These are phyloP conservation scores for Fusarium sp. DNA, from an alignment of 2,329 filamentous ascomycete species.

Conservation along the genomic window DNA sequence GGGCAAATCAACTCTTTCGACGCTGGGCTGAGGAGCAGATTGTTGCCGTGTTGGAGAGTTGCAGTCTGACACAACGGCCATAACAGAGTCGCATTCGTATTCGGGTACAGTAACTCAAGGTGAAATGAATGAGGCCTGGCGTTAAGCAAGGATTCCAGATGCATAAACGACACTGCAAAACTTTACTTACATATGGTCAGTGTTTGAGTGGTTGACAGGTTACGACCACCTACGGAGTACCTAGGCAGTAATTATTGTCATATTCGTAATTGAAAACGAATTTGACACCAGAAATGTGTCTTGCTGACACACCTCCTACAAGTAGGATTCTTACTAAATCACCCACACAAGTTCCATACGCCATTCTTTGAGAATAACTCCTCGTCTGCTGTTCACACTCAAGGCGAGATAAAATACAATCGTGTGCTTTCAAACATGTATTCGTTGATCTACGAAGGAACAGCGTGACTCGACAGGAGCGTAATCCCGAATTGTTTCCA, in stretches of 20 bases:
- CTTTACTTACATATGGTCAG: neutral
- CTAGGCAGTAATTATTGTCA: neutral
- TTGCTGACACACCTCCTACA: neutral
- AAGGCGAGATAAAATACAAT: neutral
- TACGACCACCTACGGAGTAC: neutral
- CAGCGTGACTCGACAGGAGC: neutral
- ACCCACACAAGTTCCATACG: neutral
- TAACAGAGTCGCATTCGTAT: slow-evolving; percentile 13
- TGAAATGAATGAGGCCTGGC: slow-evolving; percentile 3
- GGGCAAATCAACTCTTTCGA: neutral
- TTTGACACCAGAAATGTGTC: neutral
- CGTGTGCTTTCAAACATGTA: neutral
- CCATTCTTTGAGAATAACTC: neutral
- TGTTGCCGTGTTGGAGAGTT: neutral
- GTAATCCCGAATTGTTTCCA: slow-evolving; percentile 25
- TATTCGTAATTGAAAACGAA: neutral
- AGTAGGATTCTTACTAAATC: neutral
- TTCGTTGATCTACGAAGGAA: neutral
- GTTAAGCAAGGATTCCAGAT: neutral
- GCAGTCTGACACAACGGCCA: neutral
- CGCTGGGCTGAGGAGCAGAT: neutral
- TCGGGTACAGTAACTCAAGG: neutral
- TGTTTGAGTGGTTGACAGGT: neutral
- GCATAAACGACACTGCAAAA: neutral
- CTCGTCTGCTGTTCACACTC: neutral